Conservation (phyloP, 148 eudicot species). For the Chenopodium album region DNA sequence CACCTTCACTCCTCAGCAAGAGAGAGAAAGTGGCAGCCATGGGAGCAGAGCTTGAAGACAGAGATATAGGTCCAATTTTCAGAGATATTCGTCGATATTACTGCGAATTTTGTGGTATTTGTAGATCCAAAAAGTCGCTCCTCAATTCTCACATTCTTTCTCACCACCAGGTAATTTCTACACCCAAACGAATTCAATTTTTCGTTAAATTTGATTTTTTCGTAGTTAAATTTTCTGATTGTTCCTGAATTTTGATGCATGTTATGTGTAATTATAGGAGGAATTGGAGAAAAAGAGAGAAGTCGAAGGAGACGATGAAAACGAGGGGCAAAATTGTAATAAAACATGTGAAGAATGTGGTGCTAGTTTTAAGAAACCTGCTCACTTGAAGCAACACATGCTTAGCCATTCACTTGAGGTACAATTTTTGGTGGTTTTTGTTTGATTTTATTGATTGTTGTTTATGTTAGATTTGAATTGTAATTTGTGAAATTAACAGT, state of each 20-base stretch:
- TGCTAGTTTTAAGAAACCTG: constrained; percentile 66
- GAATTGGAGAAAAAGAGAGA: constrained; percentile 38
- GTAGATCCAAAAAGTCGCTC: constrained; percentile 56
- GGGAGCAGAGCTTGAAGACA: constrained; percentile 16
- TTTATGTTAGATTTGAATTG: background rate
- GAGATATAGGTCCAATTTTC: constrained; percentile 44
- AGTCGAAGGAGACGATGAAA: constrained; percentile 23
- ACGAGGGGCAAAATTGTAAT: constrained; percentile 28
- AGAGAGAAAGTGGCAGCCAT: background rate
- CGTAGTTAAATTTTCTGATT: background rate
- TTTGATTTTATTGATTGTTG: background rate
- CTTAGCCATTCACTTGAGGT: constrained; percentile 86
- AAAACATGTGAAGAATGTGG: constrained; percentile 80
- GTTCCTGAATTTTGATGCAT: background rate
- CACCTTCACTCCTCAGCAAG: background rate
- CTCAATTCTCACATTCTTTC: constrained; percentile 44
- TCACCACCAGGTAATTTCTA: constrained; percentile 39
- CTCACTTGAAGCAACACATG: constrained; percentile 91
- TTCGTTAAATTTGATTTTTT: background rate
- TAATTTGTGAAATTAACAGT: background rate
- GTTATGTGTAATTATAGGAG: constrained; percentile 31
- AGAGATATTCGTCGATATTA: constrained; percentile 73
- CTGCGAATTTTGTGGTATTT: constrained; percentile 64
- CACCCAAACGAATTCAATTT: too few species aligned
- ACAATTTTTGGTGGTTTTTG: background rate